Conservation (phyloP, 1,284 basidiomycete genomes). For the Ceratobasidium sp. region DNA sequence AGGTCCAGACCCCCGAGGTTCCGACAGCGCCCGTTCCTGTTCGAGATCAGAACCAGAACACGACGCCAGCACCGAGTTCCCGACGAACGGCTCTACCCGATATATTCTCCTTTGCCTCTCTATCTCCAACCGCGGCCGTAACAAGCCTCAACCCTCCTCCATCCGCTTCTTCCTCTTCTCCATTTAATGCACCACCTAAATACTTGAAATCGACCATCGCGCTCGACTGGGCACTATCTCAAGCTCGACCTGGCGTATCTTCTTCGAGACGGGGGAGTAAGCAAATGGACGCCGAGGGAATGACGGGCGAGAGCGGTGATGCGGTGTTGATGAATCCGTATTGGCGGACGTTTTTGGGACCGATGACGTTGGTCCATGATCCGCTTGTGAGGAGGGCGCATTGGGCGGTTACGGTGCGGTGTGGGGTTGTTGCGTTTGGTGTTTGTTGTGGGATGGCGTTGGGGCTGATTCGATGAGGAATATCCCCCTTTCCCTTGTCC, state of each 20-base stretch:
- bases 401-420: conserved; percentile 2
- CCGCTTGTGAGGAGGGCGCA: conserved; percentile 26
- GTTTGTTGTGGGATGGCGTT: conserved; percentile 27
- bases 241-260: background rate
- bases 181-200: no score
- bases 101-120: background rate
- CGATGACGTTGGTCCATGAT: conserved; percentile 35
- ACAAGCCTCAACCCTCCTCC: background rate
- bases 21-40: background rate
- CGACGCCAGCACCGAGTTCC: background rate
- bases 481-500: no score
- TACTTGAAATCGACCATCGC: background rate
- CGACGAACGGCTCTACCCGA: conserved; percentile 5
- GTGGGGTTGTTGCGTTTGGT: background rate
- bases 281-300: conserved; percentile 1
- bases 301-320: background rate
- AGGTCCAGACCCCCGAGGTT: no score
- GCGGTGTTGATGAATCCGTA: background rate
- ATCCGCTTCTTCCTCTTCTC: background rate
- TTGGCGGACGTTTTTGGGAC: conserved; percentile 7
- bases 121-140: no score
- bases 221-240: background rate
- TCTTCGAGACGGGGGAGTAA: no score
- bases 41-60: background rate
- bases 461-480: conserved; percentile 7